Evolutionary conservation across 1,284 basidiomycete genomes (phyloP), one percentile per base, ranked within the genome.

Genomic region (Cutaneotrichosporon mucoides): DNA sequence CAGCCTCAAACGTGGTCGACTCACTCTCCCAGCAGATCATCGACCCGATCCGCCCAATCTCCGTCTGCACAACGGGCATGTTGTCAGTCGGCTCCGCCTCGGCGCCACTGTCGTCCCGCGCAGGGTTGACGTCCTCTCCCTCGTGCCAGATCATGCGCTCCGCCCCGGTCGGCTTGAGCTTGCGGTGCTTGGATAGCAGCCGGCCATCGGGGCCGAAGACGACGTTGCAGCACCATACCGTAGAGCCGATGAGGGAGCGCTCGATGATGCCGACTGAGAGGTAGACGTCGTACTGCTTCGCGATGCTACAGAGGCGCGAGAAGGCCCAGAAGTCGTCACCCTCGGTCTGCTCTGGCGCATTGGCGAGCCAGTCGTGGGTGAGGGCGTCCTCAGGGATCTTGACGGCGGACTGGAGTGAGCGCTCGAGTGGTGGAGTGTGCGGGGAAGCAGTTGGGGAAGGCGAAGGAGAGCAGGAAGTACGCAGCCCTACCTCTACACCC

Each of bases 81-180:
- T 68, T 69, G 49, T 72, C 70, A 9, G 58, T 59, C n/a, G 41
- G 15, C 6, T 12, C 24, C 24, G 41, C 12, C 36, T 50, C 35
- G 9, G 55, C 60, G 10, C 43, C 43, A 8, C 38, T 24, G 24
- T 24, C 36, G 11, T 57, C 62, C 60, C 54, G 60, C 60, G 84
- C 83, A 48, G 57, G 49, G 69, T 68, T 77, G 66, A 49, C 66
- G 66, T 59, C 76, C 56, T 71, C 73, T 37, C 79, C 79, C 67
- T 83, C 82, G 1, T 85, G 85, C 88, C 88, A 89, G 33, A 89
- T 82, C 5, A 87, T 73, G 33, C 87, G 78, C 70, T 89, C 88
- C 42, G 81, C 75, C 0, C 82, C 88, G 3, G 88, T 89, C 0
- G 88, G 88, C 71, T 86, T 81, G 40, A 89, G 72, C 73, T 89